Conservation (phyloP, 495 filamentous ascomycete genomes). For the Talaromyces nanjingensis region DNA sequence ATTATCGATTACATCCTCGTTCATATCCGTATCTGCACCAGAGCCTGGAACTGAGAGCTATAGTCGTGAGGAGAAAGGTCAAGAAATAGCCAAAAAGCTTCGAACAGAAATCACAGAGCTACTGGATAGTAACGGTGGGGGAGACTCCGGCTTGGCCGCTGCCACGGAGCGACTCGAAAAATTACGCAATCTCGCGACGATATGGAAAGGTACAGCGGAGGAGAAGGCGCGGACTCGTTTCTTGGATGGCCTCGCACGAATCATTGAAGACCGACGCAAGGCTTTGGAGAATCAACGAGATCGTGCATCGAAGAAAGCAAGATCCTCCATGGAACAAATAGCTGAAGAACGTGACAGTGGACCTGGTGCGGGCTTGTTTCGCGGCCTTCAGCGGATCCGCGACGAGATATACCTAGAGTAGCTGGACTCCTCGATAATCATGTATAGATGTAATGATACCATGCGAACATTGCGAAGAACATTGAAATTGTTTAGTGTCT, state of each 20-base stretch:
- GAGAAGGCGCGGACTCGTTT: slow-evolving; percentile 77
- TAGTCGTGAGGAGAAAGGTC: slow-evolving; percentile 70
- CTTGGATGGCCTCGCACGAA: slow-evolving; percentile 65
- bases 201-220: slow-evolving; percentile 95
- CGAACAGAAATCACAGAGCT: slow-evolving; percentile 65
- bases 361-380: slow-evolving; percentile 69
- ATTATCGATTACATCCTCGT: slow-evolving; percentile 60
- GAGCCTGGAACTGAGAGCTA: slow-evolving; percentile 55
- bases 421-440: background rate
- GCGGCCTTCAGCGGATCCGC: slow-evolving; percentile 70
- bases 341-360: slow-evolving; percentile 26
- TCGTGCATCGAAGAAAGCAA: slow-evolving; percentile 30
- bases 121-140: slow-evolving; percentile 43
- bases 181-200: slow-evolving; percentile 58
- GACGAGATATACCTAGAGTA: slow-evolving; percentile 60
- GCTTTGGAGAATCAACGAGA: slow-evolving; percentile 49
- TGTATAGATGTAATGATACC: slow-evolving; percentile 5
- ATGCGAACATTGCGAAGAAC: background rate
- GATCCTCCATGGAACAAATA: slow-evolving; percentile 17
- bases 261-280: slow-evolving; percentile 50
- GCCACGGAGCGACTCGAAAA: slow-evolving; percentile 65
- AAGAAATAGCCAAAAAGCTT: slow-evolving; percentile 61
- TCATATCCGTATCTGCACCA: slow-evolving; percentile 75
- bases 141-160: slow-evolving; percentile 47
- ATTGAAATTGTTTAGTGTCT: background rate